Evolutionary conservation across 352 stramenopile species (phyloP), one percentile per base, ranked within the genome.

Genomic region (Pilasporangium apinafurcum): DNA sequence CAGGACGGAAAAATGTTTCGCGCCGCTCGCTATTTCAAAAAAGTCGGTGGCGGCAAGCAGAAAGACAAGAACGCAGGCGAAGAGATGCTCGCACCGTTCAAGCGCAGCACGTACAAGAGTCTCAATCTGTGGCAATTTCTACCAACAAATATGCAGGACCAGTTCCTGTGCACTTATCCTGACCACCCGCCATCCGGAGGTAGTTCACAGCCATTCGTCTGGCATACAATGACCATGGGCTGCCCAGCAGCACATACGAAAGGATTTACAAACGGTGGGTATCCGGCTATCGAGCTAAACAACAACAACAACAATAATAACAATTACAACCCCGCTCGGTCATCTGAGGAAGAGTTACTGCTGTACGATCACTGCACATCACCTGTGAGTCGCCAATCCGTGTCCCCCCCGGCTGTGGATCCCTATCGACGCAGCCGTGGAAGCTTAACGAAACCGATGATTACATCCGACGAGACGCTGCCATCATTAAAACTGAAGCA

Each of bases 211-310:
- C 63, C 65, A 26, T 80, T 85, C 31, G 78, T 80, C 29, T 90
- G 78, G 78, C 78, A 90, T 49, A 92, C 80, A 4, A 89, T 92
- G 72, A 92, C 80, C 1, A 92, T 92, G 80, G 80, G 80, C 16
- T 87, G 75, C 34, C 77, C 77, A 8, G 77, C 80, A 10, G 80
- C 77, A 10, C 80, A 92, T 51, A 85, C 74, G 17, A 89, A 88
- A 54, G 80, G 80, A 2, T 92, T 92, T 49, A 61, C 75, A 2
- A 83, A 71, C 40, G 75, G 77, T 20, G 80, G 80, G 5, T 86
- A 74, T 39, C 68, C 68, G 7, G 43, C 52, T 43, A 49, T 43
- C 1, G 42, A 48, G 31, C 48, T 51, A 32, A 16, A 12, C 5
- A 35, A 25, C 9, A 32, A 22, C n/a, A 54, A 25, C 37, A n/a